Evolutionary conservation across 192 early-diverging fungal species (phyloP), one percentile per base, ranked within the genome.

Genomic region (Gamsiella multidivaricata): DNA sequence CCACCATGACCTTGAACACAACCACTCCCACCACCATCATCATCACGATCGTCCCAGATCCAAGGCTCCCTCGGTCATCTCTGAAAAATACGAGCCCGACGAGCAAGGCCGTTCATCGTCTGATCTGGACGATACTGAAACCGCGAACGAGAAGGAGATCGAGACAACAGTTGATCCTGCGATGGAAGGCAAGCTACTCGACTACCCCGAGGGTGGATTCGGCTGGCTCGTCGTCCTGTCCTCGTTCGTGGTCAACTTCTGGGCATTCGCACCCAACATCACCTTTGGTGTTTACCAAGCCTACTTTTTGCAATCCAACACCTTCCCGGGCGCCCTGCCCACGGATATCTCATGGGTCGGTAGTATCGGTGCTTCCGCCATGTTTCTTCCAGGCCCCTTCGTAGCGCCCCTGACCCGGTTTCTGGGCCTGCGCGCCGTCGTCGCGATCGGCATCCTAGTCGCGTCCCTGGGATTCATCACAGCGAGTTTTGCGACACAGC

Each of bases 401-500:
- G 65, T 78, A 2, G 73, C 73, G 5, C 73, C 73, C 28, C 45
- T 78, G 73, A 78, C 73, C 31, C 65, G 60, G 7, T 57, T 62
- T 43, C 17, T 78, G 34, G 73, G 73, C 8, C 60, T 78, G 25
- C 39, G 54, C 15, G 65, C 65, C 25, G 73, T 78, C 2, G 73
- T 78, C 31, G 58, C 60, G 4, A 43, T 78, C 9, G 73, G 73
- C 25, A 78, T 78, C 42, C 9, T 84, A 2, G 23, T 87, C 12
- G 69, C 85, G 45, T 80, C 87, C 0, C 29, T 88, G 5, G 89
- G 90, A 8, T 65, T 88, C 37, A 80, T 93, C 9, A 46, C 84
- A 11, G 89, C 88, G 8, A 90, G 88, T 58, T 91, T 91, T 60
- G 70, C 86, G 14, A 91, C 83, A 14, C 59, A 87, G 54, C 76